Evolutionary conservation across 768 basidiomycete genomes (phyloP).

Genomic region (Russula earlei): DNA sequence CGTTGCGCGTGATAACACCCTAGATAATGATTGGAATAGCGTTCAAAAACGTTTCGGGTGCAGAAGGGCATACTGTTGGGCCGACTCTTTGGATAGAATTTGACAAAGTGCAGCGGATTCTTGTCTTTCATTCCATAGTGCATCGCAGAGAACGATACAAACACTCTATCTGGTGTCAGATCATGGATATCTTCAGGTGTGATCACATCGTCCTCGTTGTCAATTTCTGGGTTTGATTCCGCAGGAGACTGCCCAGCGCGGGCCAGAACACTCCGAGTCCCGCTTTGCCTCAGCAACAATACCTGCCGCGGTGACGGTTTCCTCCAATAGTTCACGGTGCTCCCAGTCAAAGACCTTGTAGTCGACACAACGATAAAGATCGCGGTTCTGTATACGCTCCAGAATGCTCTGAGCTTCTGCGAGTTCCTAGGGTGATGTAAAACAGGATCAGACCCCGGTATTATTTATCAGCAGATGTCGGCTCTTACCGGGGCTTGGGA

Average conservation of each 20-base stretch:
- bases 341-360: constrained; percentile 40
- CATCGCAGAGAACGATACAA: constrained; percentile 54
- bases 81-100: constrained; percentile 63
- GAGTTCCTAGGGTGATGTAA: constrained; percentile 41
- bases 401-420: constrained; percentile 49
- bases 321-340: constrained; percentile 23
- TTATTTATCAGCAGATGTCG: neutral
- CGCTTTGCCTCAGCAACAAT: constrained; percentile 29
- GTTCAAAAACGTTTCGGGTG: neutral
- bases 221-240: neutral
- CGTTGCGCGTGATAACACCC: constrained; percentile 35
- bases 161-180: constrained; percentile 42
- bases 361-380: constrained; percentile 65
- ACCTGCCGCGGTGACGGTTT: constrained; percentile 29
- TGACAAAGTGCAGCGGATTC: constrained; percentile 60
- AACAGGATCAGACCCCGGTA: constrained; percentile 4
- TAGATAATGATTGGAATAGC: constrained; percentile 22
- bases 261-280: neutral
- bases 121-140: constrained; percentile 68
- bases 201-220: constrained; percentile 12
- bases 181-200: constrained; percentile 25
- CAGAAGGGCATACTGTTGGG: constrained; percentile 37
- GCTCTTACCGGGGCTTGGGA: constrained; percentile 40
- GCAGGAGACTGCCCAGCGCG: neutral
- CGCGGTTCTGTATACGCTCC: constrained; percentile 48